Percentiles rank a stretch among this genome's conserved stretches.
Conservation (phyloP, 2,329 filamentous ascomycete species). For the Biscogniauxia sp. region DNA sequence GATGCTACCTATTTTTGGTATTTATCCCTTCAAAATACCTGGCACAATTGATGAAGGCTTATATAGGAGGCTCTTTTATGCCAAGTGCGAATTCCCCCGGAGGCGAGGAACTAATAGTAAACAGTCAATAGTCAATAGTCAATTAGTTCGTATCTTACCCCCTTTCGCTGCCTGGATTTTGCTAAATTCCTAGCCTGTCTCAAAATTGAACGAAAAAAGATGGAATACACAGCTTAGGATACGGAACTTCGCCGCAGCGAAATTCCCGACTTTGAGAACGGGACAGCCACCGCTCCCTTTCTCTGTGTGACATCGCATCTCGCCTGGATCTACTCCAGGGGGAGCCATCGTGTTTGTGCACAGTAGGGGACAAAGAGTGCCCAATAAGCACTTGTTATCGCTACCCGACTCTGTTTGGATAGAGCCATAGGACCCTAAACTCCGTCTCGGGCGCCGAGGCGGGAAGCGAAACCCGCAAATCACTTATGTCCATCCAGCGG, state of each 20-base stretch:
- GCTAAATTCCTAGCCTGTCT: no score
- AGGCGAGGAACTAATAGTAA: no score
- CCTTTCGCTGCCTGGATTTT: no score
- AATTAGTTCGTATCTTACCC: no score
- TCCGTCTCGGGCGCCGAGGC: neutral
- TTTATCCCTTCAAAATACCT: no score
- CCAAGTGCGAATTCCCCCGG: no score
- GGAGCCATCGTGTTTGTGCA: neutral
- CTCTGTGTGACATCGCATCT: neutral
- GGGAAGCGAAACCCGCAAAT: neutral
- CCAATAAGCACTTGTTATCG: neutral
- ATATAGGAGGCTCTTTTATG: no score
- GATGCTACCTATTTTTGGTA: no score
- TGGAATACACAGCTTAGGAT: neutral
- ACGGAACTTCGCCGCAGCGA: neutral
- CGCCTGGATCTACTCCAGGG: neutral
- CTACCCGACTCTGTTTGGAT: neutral
- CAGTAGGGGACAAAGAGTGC: neutral
- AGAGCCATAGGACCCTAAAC: neutral
- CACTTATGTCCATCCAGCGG: neutral
- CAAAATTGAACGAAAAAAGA: no score
- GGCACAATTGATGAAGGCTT: no score
- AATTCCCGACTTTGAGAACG: neutral
- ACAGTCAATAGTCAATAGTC: no score
- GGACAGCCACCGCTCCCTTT: neutral